Evolutionary conservation across 2,329 filamentous ascomycete genomes (phyloP).

Genomic region (Bipolaris zeicola): DNA sequence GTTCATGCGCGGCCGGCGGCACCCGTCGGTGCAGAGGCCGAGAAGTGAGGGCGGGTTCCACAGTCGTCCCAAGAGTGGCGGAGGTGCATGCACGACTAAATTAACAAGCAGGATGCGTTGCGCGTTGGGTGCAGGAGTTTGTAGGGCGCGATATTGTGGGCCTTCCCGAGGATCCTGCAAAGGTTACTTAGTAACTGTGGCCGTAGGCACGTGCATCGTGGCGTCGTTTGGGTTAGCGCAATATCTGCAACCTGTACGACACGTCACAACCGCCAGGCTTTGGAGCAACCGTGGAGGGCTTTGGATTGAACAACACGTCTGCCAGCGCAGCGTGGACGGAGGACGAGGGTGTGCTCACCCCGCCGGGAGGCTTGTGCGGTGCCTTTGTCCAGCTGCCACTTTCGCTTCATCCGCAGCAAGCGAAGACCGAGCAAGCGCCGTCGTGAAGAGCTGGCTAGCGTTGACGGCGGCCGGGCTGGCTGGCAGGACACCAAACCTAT

Average conservation of each 20-base stretch:
- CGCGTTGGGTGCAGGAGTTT: constrained; percentile 5
- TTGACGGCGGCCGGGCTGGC: constrained; percentile 12
- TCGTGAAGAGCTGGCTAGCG: constrained; percentile 16
- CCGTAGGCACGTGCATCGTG: constrained; percentile 17
- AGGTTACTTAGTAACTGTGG: constrained; percentile 1
- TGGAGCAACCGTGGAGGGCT: constrained; percentile 16
- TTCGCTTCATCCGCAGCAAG: constrained; percentile 17
- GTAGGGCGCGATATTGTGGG: constrained; percentile 11
- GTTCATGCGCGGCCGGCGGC: constrained; percentile 9
- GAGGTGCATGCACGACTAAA: constrained; percentile 6
- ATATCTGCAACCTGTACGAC: constrained; percentile 26
- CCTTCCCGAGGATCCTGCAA: constrained; percentile 11
- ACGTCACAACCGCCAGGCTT: constrained; percentile 33
- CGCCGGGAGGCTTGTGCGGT: constrained; percentile 24
- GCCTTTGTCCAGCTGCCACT: constrained; percentile 13
- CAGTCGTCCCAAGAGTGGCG: constrained; percentile 2
- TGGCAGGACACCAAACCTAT: constrained; percentile 29
- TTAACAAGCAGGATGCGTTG: constrained; percentile 9
- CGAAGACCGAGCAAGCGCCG: constrained; percentile 23
- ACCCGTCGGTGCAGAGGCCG: constrained; percentile 10
- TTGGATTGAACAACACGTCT: constrained; percentile 35
- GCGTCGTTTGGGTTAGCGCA: constrained; percentile 21
- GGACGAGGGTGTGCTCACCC: constrained; percentile 26
- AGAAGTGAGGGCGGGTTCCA: constrained; percentile 5
- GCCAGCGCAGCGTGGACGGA: constrained; percentile 32